These are phyloP conservation scores for Colletotrichum noveboracense DNA, from an alignment of 2,329 filamentous ascomycete genomes.

Conservation along the genomic window DNA sequence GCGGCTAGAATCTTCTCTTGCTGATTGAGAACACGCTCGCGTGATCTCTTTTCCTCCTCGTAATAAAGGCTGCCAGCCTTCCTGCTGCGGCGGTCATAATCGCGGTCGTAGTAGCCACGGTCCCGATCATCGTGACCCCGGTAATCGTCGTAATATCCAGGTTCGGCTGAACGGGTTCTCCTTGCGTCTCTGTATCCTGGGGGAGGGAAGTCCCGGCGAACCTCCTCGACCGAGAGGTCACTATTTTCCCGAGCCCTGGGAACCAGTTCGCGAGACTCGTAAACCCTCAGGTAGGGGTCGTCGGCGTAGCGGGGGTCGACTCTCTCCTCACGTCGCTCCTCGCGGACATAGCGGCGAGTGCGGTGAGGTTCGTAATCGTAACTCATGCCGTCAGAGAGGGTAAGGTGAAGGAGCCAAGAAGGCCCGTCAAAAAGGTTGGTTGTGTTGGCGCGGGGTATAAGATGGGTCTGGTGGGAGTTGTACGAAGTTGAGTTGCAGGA, in stretches of 20 bases:
- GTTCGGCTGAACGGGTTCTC: slow-evolving; percentile 69
- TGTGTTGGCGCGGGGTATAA: slow-evolving; percentile 1
- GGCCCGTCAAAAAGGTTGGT: background rate
- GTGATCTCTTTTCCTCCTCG: slow-evolving; percentile 61
- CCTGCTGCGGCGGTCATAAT: slow-evolving; percentile 53
- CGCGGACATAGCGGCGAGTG: slow-evolving; percentile 57
- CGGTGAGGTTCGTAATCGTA: slow-evolving; percentile 60
- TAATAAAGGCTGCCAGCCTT: slow-evolving; percentile 56
- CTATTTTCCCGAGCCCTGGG: slow-evolving; percentile 73
- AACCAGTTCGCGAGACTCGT: slow-evolving; percentile 57
- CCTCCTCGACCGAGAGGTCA: slow-evolving; percentile 78
- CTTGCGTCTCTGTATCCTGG: slow-evolving; percentile 63
- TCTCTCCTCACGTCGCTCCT: slow-evolving; percentile 56
- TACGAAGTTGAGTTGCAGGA: background rate
- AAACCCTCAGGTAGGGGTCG: slow-evolving; percentile 51
- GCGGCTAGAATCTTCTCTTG: slow-evolving; percentile 71
- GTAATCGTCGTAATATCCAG: slow-evolving; percentile 60
- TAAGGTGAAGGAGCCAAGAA: background rate
- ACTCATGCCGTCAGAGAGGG: slow-evolving; percentile 28
- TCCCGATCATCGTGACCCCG: slow-evolving; percentile 51
- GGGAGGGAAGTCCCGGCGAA: slow-evolving; percentile 83
- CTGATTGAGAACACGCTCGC: slow-evolving; percentile 58
- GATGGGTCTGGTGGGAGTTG: background rate
- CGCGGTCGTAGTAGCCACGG: slow-evolving; percentile 50
- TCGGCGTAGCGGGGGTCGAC: slow-evolving; percentile 59